Evolutionary conservation across 441 rosid genomes (phyloP).

Genomic region (Macaranga tanarius): DNA sequence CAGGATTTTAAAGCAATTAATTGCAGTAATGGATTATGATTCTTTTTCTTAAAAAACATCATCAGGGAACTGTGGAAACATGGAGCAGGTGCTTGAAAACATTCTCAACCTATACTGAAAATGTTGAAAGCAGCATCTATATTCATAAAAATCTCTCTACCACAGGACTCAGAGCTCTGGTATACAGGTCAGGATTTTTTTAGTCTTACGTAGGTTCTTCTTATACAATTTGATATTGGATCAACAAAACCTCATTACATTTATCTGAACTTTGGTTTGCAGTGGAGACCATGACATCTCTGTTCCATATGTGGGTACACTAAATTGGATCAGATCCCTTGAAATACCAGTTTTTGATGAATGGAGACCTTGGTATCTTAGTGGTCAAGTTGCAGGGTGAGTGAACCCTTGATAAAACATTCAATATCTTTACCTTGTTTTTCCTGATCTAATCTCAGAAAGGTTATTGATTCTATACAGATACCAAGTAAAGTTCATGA

Average conservation of each 20-base stretch:
- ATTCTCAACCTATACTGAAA: slow-evolving; percentile 24
- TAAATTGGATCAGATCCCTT: slow-evolving; percentile 28
- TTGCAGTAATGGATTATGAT: background rate
- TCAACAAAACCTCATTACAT: background rate
- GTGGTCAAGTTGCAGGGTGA: slow-evolving; percentile 44
- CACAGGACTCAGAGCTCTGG: slow-evolving; percentile 32
- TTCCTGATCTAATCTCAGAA: background rate
- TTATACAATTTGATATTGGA: too few species aligned
- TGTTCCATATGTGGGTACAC: slow-evolving; percentile 28
- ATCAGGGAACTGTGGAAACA: slow-evolving; percentile 29
- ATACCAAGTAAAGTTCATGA: background rate
- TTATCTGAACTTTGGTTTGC: background rate
- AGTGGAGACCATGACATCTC: slow-evolving; percentile 41
- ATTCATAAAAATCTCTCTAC: slow-evolving; percentile 30
- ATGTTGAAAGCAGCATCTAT: slow-evolving; percentile 7
- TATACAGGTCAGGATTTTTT: slow-evolving; percentile 29
- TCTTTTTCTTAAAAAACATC: background rate
- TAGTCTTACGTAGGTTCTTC: background rate
- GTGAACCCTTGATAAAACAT: background rate
- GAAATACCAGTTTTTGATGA: slow-evolving; percentile 19
- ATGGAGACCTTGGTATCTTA: slow-evolving; percentile 40
- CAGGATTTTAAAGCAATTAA: background rate
- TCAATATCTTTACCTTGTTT: background rate
- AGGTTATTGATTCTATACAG: background rate
- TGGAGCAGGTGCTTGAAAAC: slow-evolving; percentile 35